phyloP scores from a whole-genome alignment of 306 rosid species.

The Vigna hirtella region DNA sequence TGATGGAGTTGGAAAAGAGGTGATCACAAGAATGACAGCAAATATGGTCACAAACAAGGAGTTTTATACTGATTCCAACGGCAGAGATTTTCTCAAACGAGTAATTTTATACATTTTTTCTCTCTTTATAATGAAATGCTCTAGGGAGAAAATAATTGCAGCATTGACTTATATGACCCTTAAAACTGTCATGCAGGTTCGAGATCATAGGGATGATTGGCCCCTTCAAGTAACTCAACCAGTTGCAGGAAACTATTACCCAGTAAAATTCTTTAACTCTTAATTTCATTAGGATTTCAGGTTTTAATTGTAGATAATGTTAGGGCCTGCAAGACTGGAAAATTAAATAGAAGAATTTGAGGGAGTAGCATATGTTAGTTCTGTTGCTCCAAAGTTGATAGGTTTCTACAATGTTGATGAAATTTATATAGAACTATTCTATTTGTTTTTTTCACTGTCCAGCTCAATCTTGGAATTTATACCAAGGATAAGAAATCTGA shows the following conservation, averaged over 20 bases:
- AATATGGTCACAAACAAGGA: constrained; percentile 78
- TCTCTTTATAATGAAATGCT: constrained; percentile 9
- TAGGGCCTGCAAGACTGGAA: neutral
- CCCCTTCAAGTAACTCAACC: constrained; percentile 80
- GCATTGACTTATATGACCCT: constrained; percentile 31
- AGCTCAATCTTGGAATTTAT: constrained; percentile 90
- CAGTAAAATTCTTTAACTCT: constrained; percentile 58
- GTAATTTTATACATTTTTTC: constrained; percentile 44
- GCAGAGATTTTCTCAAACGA: constrained; percentile 89
- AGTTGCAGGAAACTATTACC: constrained; percentile 91
- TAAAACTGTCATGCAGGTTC: constrained; percentile 62
- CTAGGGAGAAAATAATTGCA: neutral
- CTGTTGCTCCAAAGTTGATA: neutral
- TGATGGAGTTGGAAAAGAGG: constrained; percentile 85
- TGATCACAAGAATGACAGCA: constrained; percentile 73
- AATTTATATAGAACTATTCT: constrained; percentile 1
- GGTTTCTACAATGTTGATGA: neutral
- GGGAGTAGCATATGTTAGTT: neutral
- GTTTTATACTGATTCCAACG: constrained; percentile 90
- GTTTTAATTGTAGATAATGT: neutral
- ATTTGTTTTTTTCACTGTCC: constrained; percentile 36
- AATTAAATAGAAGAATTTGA: neutral
- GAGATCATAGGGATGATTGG: constrained; percentile 84
- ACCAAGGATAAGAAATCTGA: constrained; percentile 71
- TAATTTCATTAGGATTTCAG: constrained; percentile 8